Evolutionary conservation across 2,329 filamentous ascomycete species (phyloP).

Genomic region (Apiospora rasikravindrae): DNA sequence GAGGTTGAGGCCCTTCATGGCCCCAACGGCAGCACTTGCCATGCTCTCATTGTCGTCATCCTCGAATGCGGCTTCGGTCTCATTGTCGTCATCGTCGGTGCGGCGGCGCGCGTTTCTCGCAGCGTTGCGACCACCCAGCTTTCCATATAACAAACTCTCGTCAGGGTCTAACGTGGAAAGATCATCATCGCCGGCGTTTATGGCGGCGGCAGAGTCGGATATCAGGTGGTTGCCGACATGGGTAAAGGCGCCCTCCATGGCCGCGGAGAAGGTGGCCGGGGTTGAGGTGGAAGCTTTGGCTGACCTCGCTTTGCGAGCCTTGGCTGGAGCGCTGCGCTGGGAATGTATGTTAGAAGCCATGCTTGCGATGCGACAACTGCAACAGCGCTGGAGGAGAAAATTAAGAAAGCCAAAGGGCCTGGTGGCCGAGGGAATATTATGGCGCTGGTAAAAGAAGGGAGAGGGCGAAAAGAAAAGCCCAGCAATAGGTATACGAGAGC

Average conservation of each 20-base stretch:
- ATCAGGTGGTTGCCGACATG: conserved; percentile 87
- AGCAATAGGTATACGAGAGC: not conserved
- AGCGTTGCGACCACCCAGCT: conserved; percentile 65
- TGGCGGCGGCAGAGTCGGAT: conserved; percentile 82
- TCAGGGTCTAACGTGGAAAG: conserved; percentile 75
- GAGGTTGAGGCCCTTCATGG: conserved; percentile 68
- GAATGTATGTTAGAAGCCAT: not conserved
- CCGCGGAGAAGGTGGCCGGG: conserved; percentile 28
- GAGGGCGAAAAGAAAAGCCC: not conserved
- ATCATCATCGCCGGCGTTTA: conserved; percentile 84
- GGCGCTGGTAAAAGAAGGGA: not conserved
- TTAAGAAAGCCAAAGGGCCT: not conserved
- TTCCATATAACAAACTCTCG: conserved; percentile 79
- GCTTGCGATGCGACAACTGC: not conserved
- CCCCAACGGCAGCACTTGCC: conserved; percentile 81
- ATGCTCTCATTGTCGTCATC: conserved; percentile 80
- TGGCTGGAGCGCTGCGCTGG: not conserved
- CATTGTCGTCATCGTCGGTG: conserved; percentile 88
- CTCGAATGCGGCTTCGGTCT: conserved; percentile 75
- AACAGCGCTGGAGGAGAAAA: not conserved
- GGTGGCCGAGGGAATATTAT: not conserved
- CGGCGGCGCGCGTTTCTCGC: conserved; percentile 59
- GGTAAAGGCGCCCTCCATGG: conserved; percentile 87
- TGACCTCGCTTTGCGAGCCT: conserved; percentile 8
- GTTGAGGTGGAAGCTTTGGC: not conserved